Evolutionary conservation across 306 rosid species (phyloP), one percentile per base, ranked within the genome.

Genomic region (Quercus dentata): DNA sequence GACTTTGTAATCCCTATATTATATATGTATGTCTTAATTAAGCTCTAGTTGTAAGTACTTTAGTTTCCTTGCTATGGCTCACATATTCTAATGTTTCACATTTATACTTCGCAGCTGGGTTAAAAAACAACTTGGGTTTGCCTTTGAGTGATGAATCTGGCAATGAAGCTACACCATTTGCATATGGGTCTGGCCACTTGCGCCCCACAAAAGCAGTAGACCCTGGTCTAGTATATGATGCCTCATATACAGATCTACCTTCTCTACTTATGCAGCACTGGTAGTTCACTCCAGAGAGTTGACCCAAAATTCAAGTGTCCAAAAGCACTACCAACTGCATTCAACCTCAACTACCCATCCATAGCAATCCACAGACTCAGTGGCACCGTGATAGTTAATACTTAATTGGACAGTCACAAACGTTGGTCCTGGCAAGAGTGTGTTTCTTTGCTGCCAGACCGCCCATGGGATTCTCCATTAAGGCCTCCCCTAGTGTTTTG

Each of bases 161-260:
- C 72, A 30, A 63, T 6, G 71, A 69, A 10, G 89, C 98, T 17
- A 91, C 90, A 6, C 94, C 98, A 14, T 91, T 95, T 59, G 86
- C 94, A 33, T 89, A 79, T 74, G 99, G 99, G 2, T 78, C 97
- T 0, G 99, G 99, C 71, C 98, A 93, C 52, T 89, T 93, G 82
- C 23, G 76, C 27, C 98, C 98, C 38, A 57, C 78, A 55, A 82
- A 78, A 84, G 97, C 96, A 21, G 86, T 86, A 64, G 87, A 91
- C 78, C 98, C 99, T 1, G 97, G 97, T 33, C 96, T 95, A 4
- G 89, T 93, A 7, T 93, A 93, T n/a, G 89, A 93, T 78, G 86
- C 98, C 44, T 88, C 94, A 19, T 90, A 91, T 85, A 81, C 6
- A 6, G 96, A 95, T 81, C 27, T 93, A 93, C 74, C 79, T 95